A percentile compares a stretch with the other conserved stretches of the same genome.
Evolutionary conservation across 2,329 filamentous ascomycete species (phyloP).

Genomic region (Golovinomyces cichoracearum): DNA sequence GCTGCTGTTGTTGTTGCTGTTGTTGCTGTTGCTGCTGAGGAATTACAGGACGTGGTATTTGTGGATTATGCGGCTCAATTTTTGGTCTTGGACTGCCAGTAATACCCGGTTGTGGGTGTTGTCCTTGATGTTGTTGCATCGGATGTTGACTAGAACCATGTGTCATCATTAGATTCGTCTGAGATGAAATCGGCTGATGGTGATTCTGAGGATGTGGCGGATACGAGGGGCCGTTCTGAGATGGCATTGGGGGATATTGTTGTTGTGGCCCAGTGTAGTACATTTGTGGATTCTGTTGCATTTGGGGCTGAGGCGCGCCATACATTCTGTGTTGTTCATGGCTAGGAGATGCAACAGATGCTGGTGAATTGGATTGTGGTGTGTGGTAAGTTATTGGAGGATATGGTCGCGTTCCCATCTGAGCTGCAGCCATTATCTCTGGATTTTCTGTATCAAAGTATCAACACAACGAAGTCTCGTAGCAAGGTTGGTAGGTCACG

Average conservation of each 20-base stretch:
- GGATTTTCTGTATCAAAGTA: conserved; percentile 24
- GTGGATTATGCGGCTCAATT: conserved; percentile 35
- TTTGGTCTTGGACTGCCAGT: conserved; percentile 35
- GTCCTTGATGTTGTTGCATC: conserved; percentile 30
- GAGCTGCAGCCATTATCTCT: conserved; percentile 40
- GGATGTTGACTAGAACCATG: conserved; percentile 29
- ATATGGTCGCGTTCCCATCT: conserved; percentile 44
- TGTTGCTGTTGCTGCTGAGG: conserved; percentile 24
- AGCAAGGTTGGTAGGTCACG: conserved; percentile 3
- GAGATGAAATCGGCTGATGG: conserved; percentile 34
- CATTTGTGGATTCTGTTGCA: conserved; percentile 57
- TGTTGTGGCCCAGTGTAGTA: conserved; percentile 32
- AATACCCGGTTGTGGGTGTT: conserved; percentile 31
- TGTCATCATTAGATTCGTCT: conserved; percentile 41
- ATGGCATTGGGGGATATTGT: conserved; percentile 37
- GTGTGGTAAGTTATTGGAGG: conserved; percentile 81
- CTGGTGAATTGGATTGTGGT: conserved; percentile 81
- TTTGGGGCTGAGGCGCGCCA: conserved; percentile 49
- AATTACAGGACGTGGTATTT: conserved; percentile 33
- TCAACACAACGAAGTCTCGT: conserved; percentile 5
- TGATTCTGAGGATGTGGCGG: conserved; percentile 25
- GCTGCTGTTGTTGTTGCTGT: conserved; percentile 24
- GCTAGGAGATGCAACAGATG: conserved; percentile 72
- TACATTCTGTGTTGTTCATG: conserved; percentile 85
- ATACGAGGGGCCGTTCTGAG: conserved; percentile 34